Evolutionary conservation across 805 yeast species (phyloP), one percentile per base, ranked within the genome.

Genomic region (Millerago galiae): DNA sequence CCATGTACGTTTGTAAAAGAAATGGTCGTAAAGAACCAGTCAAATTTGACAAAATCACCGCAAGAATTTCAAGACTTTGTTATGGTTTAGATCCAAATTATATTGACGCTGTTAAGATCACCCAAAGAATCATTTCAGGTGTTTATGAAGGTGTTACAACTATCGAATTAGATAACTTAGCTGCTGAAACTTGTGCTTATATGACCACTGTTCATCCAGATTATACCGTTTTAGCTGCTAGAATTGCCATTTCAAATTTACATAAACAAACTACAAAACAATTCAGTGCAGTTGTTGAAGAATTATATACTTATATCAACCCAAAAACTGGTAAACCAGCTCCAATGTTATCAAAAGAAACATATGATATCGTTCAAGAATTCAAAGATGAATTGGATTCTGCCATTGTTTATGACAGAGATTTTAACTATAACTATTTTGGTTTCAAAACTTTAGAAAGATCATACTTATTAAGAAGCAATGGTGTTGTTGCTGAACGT

Each of bases 141-240:
- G 96, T 93, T 43, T 93, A 91, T 65, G 95, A 88, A 59, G 98
- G 98, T 58, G 99, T 93, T 41, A 89, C 91, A 58, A 93, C 98
- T 42, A 76, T 83, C 47, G 97, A 93, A 63, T 69, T 84, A 46
- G 89, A 81, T 54, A 79, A 81, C 56, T 64, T 83, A 40, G 90
- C 98, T 38, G 97, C 98, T 35, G 99, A 93, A 67, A 89, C 96
- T 30, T 95, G 96, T 44, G 98, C 98, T 34, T 85, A 83, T 60
- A 87, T 93, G 96, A 89, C 97, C 45, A 91, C 98, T 11, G 77
- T 86, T 49, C 98, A 91, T 64, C 98, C 98, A n/a, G 98, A 93
- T 67, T 90, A 91, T 57, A 96, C 97, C 24, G 79, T 81, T 34
- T 73, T 89, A 55, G 97, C 97, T 42, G 97, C 98, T 29, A 81